Base-by-base conservation (phyloP, 2,329 filamentous ascomycete species). In the Eutypa lata region DNA sequence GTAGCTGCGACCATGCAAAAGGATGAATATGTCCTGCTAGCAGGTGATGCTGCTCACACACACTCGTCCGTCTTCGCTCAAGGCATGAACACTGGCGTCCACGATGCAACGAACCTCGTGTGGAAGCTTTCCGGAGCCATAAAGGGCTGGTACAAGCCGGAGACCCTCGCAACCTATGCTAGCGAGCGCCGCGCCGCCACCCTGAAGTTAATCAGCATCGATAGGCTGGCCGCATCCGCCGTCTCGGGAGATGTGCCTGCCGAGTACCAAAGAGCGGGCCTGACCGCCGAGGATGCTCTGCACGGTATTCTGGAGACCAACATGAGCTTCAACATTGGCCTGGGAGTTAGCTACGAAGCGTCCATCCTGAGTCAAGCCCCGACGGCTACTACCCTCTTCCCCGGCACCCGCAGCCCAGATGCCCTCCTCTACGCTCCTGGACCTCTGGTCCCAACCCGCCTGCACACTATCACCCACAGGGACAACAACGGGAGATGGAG, bases 1-100 rank as follows among this genome's bases (percentile, higher is more conserved):
- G 37, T 38, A 38, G 37, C 37, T n/a, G 16, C 37, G 10, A 38
- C 37, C 7, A 7, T 38, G 11, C 37, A 38, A 16, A 38, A 38
- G 37, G 37, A 38, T 5, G 37, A 38, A 3, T 38, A 16, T 3
- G 67, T 79, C 3, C 77, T 83, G 43, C 62, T 84, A 0, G 79
- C 76, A 3, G 80, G 80, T 19, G 81, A 84, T 53, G 78, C 80
- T 10, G 78, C 76, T 2, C 80, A 83, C 56, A 78, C 78, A n/a
- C 78, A 82, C 55, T 78, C 71, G 47, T 76, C 78, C 0, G 73
- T 75, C 0, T 80, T 78, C 2, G 81, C 77, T 0, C 79, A 82
- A 58, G 81, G 80, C 1, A 77, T 83, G 74, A 83, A 84, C 60
- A 78, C 78, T 0, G 79, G 80, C 0, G 72, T 83, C 21, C 75